Evolutionary conservation across 225 moss, liverwort and hornwort species (phyloP), one percentile per base, ranked within the genome.

Genomic region (Takakia lepidozioides): DNA sequence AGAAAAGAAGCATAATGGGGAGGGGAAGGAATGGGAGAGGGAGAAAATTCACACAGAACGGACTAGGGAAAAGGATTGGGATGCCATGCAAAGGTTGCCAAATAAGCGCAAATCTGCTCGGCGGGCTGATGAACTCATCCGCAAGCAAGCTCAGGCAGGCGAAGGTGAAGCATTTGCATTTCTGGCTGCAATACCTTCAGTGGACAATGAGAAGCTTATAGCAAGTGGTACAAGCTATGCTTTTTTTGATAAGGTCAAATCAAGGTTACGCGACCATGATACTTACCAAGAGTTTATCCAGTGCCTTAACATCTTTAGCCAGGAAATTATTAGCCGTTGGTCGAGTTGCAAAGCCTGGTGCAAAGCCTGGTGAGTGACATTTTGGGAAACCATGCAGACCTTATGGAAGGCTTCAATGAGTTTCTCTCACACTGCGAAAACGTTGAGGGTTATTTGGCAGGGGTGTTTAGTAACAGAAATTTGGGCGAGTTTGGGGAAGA

Each of bases 391-490:
- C 93, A 93, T 54, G 63, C 86, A 11, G 93, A 93, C 58, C 89
- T 93, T 36, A 70, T 93, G 79, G 93, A 93, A 22, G 93, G 93
- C 1, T 93, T 93, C 64, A 93, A 82, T 53, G 93, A 93, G 64
- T 93, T 93, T 49, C 76, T 93, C 27, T 84, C 84, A 28, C 83
- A 83, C 51, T 81, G 89, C 21, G 93, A 84, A 58, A 84, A 76
- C 57, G 80, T 81, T 16, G 93, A 93, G 59, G 86, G 93, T 15
- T 86, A 85, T 47, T 73, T 93, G 48, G 78, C 83, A 13, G 81
- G 81, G 38, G 86, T 84, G 30, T 73, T 93, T 40, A 67, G 71
- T 34, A 77, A 61, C 40, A 75, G 79, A 42, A 93, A 87, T 64
- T 67, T 87, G 39, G 58, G 57, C 32, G 92, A 92, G 20, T 84